Evolutionary conservation across 441 rosid genomes (phyloP), one percentile per base, ranked within the genome.

Genomic region (Sinapis alba): DNA sequence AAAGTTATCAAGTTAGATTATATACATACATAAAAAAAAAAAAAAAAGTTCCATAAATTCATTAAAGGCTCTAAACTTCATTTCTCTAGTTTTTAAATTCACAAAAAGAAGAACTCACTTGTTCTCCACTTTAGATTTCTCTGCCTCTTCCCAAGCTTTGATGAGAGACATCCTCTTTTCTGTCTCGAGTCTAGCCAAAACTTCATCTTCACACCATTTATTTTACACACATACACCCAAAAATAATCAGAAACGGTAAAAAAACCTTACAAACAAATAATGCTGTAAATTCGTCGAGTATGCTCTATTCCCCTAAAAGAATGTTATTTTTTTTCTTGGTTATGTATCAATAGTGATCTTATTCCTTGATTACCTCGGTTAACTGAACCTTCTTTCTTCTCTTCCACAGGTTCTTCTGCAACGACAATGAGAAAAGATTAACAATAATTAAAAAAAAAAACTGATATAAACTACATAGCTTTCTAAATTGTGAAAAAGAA

Each of bases 101-200:
- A 2, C 41, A 28, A 7, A 20, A 7, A 13, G 45, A n/a, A 47
- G 7, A 41, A 12, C 83, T 78, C 66, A 93, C 97, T 89, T 91
- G 80, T 93, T 89, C 72, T 88, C 90, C 58, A 86, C 92, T 84
- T 88, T 90, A 45, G 89, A 13, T 78, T 88, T 91, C 81, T 93
- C 92, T 13, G 84, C 87, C 2, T 89, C 97, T 82, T 89, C 98
- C 97, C 98, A 91, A 56, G 98, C 97, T 84, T 81, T 86, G 79
- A 93, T 73, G 60, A 89, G 87, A 47, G 92, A 84, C 41, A 53
- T 4, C 64, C 60, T 82, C 73, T 86, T 93, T 41, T 79, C 97
- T 72, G 84, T 87, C 59, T 90, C 93, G 69, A 93, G 65, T 34
- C 74, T 86, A 1, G 88, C 92, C 56, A 88, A 89, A 18, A 88